Percentiles rank a stretch among this genome's conserved stretches.
phyloP scores from a whole-genome alignment of 805 yeast genomes.

The Saccharomycopsis fermentans region DNA sequence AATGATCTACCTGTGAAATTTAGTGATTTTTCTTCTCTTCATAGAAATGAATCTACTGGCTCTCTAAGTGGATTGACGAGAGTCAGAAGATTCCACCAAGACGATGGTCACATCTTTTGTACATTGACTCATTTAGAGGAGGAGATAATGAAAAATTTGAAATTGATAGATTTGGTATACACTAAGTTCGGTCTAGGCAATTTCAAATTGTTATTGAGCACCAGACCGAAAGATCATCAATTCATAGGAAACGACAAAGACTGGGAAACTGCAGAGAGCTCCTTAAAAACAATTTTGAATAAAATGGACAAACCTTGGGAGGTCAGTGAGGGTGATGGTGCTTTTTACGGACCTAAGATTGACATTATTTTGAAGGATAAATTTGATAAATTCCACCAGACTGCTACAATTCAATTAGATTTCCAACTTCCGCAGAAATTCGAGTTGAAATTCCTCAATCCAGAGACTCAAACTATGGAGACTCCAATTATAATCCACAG shows the following conservation, averaged over 20 bases:
- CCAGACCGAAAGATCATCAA: constrained; percentile 62
- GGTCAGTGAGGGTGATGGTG: constrained; percentile 90
- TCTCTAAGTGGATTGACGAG: constrained; percentile 88
- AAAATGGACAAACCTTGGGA: constrained; percentile 50
- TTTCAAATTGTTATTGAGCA: constrained; percentile 64
- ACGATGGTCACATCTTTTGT: constrained; percentile 96
- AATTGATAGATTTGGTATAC: constrained; percentile 68
- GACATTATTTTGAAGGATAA: constrained; percentile 79
- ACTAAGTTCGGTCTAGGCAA: constrained; percentile 48
- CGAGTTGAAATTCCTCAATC: constrained; percentile 46
- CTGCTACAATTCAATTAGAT: constrained; percentile 91
- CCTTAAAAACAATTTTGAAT: constrained; percentile 50
- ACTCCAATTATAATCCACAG: constrained; percentile 93
- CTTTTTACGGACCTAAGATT: constrained; percentile 90
- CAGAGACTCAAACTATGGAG: constrained; percentile 26
- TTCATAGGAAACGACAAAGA: constrained; percentile 67
- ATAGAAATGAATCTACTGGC: constrained; percentile 91
- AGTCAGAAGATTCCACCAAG: constrained; percentile 93
- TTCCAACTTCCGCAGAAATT: constrained; percentile 89
- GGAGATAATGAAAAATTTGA: constrained; percentile 66
- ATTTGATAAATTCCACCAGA: constrained; percentile 75
- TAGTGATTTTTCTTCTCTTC: constrained; percentile 86
- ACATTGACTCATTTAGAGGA: constrained; percentile 59
- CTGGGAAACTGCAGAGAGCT: constrained; percentile 77
- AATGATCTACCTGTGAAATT: constrained; percentile 78